Percentiles rank a stretch among this genome's conserved stretches.
These are phyloP conservation scores for Ambrosiella cleistominuta DNA, from an alignment of 2,329 filamentous ascomycete species.

Conservation along the genomic window DNA sequence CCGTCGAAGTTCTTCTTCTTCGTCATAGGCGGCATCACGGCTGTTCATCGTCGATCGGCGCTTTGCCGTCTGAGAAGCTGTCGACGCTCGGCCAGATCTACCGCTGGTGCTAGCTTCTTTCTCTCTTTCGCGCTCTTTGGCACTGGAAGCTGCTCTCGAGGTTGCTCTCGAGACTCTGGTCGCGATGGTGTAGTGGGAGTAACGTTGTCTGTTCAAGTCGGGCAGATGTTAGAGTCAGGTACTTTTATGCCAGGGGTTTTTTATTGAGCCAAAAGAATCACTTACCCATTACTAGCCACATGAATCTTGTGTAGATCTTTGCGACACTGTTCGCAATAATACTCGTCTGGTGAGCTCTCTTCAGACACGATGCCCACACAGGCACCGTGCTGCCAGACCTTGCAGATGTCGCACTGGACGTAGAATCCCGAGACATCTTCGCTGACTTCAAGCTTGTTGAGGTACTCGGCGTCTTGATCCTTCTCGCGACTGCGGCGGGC, in stretches of 20 bases:
- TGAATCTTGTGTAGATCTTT: conserved; percentile 80
- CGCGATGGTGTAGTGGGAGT: conserved; percentile 47
- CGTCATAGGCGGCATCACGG: conserved; percentile 82
- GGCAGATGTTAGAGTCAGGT: neutral
- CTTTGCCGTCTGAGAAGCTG: conserved; percentile 46
- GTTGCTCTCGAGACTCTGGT: conserved; percentile 37
- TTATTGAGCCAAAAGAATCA: conserved; percentile 14
- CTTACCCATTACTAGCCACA: conserved; percentile 71
- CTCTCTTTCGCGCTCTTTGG: conserved; percentile 29
- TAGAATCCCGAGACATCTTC: conserved; percentile 90
- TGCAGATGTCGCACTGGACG: conserved; percentile 93
- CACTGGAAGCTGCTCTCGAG: conserved; percentile 41
- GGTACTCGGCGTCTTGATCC: conserved; percentile 31
- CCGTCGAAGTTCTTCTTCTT: conserved; percentile 72
- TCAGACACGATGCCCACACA: conserved; percentile 96
- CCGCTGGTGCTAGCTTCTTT: conserved; percentile 43
- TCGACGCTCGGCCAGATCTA: conserved; percentile 37
- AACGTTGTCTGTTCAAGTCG: conserved; percentile 35
- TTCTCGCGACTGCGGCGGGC: conserved; percentile 36
- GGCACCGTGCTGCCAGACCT: conserved; percentile 96
- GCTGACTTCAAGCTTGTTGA: conserved; percentile 44
- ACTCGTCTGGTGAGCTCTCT: conserved; percentile 82
- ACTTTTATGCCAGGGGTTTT: neutral
- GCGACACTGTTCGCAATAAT: conserved; percentile 91
- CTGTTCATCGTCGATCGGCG: conserved; percentile 96